Conservation (phyloP, 257 asterid species). For the Petunia secreta region DNA sequence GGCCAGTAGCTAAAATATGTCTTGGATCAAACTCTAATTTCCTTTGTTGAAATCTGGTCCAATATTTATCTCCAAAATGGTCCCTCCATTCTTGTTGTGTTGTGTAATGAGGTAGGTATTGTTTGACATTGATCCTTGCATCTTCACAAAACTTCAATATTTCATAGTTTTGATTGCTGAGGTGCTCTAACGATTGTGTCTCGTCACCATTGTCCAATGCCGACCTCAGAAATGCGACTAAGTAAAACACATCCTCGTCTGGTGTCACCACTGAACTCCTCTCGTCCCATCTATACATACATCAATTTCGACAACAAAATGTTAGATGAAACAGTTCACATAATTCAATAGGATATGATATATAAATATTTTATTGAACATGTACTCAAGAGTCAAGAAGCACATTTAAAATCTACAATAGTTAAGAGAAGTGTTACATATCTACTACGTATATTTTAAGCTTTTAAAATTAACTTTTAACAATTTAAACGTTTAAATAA, state of each 20-base stretch:
- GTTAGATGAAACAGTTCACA: too few relatives aligned
- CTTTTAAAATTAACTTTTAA: neutral
- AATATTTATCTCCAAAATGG: conserved; percentile 64
- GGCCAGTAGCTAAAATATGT: conserved; percentile 70
- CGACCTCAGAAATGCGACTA: conserved; percentile 69
- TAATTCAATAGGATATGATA: too few relatives aligned
- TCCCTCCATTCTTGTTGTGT: conserved; percentile 62
- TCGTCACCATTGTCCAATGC: conserved; percentile 65
- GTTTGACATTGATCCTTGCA: conserved; percentile 51
- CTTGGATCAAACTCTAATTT: conserved; percentile 70
- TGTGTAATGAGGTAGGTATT: conserved; percentile 78
- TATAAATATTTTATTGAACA: too few relatives aligned
- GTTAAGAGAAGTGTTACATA: neutral
- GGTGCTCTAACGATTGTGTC: conserved; percentile 51
- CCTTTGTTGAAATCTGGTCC: conserved; percentile 49
- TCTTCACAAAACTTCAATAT: conserved; percentile 60
- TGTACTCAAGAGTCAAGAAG: neutral
- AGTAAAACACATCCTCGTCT: conserved; percentile 69
- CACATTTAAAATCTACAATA: neutral
- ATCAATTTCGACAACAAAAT: neutral
- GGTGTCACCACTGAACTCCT: conserved; percentile 69
- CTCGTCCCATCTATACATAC: conserved; percentile 58
- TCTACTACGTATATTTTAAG: too few relatives aligned
- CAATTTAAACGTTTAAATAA: neutral
- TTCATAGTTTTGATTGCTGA: conserved; percentile 54